phyloP scores from a whole-genome alignment of 2,329 filamentous ascomycete genomes.

The Botryosphaeria dothidea region DNA sequence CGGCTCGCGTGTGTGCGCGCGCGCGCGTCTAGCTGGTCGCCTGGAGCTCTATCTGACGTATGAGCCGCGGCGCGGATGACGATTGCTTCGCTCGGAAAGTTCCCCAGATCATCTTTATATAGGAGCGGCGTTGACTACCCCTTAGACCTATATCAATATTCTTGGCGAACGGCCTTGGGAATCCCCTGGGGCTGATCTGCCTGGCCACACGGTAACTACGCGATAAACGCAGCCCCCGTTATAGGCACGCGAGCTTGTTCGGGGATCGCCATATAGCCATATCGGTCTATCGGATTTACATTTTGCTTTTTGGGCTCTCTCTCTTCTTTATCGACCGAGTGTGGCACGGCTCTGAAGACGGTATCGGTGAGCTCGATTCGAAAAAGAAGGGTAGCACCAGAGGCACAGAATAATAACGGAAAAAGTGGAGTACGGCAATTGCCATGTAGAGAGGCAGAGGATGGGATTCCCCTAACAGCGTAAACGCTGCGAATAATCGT shows the following conservation, averaged over 20 bases:
- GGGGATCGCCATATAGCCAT: conserved; percentile 7
- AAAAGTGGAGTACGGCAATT: no score
- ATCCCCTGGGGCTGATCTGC: background rate
- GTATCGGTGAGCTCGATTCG: background rate
- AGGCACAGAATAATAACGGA: background rate
- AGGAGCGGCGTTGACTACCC: conserved; percentile 9
- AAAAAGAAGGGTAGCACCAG: background rate
- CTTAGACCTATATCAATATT: conserved; percentile 14
- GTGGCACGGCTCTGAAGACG: background rate
- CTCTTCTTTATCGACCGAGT: background rate
- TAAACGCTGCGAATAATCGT: no score
- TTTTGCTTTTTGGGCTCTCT: background rate
- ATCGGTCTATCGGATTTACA: conserved; percentile 4
- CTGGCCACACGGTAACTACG: background rate
- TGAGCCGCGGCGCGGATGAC: background rate
- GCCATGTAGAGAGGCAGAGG: no score
- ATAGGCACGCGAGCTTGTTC: conserved; percentile 11
- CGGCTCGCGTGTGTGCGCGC: background rate
- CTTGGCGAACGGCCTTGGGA: background rate
- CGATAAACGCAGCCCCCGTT: background rate
- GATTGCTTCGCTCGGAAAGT: background rate
- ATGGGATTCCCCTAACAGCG: no score
- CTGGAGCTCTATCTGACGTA: background rate
- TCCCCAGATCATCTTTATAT: conserved; percentile 13
- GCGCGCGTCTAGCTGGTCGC: no score